Base-by-base conservation (phyloP, 441 rosid genomes). In the Pelargonium cotyledonis region DNA sequence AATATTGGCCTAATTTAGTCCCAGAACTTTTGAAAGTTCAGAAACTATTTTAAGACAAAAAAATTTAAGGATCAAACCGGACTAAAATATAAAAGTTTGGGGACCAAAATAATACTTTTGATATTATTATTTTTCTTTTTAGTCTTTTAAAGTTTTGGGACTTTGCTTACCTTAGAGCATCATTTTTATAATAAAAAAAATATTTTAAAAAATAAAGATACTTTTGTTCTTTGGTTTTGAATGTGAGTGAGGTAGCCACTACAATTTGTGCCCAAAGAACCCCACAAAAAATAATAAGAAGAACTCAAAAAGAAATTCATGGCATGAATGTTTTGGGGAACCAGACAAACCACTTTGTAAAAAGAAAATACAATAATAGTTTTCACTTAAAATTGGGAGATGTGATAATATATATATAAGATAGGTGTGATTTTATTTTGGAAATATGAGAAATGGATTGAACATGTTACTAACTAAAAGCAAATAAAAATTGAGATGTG, bases 191-290 rank as follows among this genome's bases (percentile, higher is more conserved):
- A 21, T 21, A 21, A 55, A 57, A 57, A 57, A 7, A 57, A 57
- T 57, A 57, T 6, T 57, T 2, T 2, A 31, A 31, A 2, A 31
- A 19, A 26, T 57, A 19, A 57, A 16, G 26, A 6, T 57, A 26
- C 62, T 57, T 57, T 57, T 57, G 29, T 16, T 57, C 62, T 57
- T 57, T 57, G 62, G 23, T 57, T 57, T 57, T 57, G 62, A 29
- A 19, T 57, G 62, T 57, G 62, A 26, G 62, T 57, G 62, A 57
- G 62, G 29, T 57, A 19, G 19, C 62, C 62, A 57, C 29, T 57
- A 57, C 29, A 19, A 18, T 57, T 57, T 57, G 29, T 18, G 29
- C 62, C 62, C 61, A 31, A 31, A 31, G 38, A 31, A 31, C 38
- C 62, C 62, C 62, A 57, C 62, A 57, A 15, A 16, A 18, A 16